Base-by-base conservation (phyloP, 768 basidiomycete species). In the Leucosporidium scottii region DNA sequence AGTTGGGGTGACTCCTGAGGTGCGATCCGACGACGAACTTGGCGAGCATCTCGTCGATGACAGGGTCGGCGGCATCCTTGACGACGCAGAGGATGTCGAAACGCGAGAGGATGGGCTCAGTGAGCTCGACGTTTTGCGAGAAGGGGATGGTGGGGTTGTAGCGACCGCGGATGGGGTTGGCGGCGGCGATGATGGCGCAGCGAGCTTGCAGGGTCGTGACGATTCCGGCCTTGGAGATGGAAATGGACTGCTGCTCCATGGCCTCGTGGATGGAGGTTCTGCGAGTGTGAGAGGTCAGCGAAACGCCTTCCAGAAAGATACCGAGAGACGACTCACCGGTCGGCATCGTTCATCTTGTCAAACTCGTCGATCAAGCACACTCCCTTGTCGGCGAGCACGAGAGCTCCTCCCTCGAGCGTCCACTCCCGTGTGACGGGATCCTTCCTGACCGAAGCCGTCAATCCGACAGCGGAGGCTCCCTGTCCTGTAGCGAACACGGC, bases 271-370 rank as follows among this genome's bases (percentile, higher is more conserved):
- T 98, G 6, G 93, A 96, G 21, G 93, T 98, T 36, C 76, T 74
- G 66, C 20, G 4, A 28, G 3, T 17, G 20, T 39, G 20, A 48
- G 69, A 2, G 9, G n/a, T 64, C 28, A 31, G 57, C 21, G 4
- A n/a, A n/a, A 34, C 34, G 5, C 34, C 10, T 10, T 34, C 34
- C 34, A 34, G 34, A 34, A 10, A 34, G 34, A 4, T 34, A 30
- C 4, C 23, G 18, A 56, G 51, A 28, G 50, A 44, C 18, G 36
- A 57, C 71, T 53, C 55, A 72, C 74, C 94, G 84, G 78, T 99
- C 94, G 21, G 91, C 84, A 75, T 98, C 96, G 79, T 98, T 98
- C 96, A 99, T 99, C 82, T 99, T 99, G 82, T 99, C 96, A 78
- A 99, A 98, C 78, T 98, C 96, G 80, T 99, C 96, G 73, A 99